These are phyloP conservation scores for Metschnikowia shivogae DNA, from an alignment of 805 yeast genomes.

Conservation along the genomic window DNA sequence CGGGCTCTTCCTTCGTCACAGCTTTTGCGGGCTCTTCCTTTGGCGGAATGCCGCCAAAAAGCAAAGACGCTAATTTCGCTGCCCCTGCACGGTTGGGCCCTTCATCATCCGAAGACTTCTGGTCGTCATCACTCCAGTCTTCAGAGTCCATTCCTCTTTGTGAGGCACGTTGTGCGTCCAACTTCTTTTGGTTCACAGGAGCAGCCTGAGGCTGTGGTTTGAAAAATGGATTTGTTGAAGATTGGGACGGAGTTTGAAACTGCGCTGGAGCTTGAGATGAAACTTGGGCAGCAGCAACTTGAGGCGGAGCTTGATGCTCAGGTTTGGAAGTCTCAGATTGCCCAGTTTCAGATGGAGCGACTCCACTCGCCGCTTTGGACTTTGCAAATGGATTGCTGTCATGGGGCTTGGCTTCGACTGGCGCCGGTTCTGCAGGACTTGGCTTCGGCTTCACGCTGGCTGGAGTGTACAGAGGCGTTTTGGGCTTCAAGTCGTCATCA, in stretches of 20 bases:
- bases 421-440: neutral
- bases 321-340: too few relatives aligned
- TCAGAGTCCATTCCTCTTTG: slow-evolving; percentile 53
- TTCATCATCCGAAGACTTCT: slow-evolving; percentile 45
- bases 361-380: slow-evolving; percentile 7
- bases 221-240: slow-evolving; percentile 54
- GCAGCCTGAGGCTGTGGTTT: slow-evolving; percentile 35
- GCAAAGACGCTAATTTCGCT: slow-evolving; percentile 50
- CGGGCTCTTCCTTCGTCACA: neutral
- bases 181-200: slow-evolving; percentile 50
- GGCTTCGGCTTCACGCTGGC: slow-evolving; percentile 2
- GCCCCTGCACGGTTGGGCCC: slow-evolving; percentile 49
- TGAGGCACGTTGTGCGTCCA: slow-evolving; percentile 67
- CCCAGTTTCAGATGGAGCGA: too few relatives aligned
- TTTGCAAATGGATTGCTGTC: slow-evolving; percentile 50
- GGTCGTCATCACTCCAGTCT: slow-evolving; percentile 47
- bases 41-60: slow-evolving; percentile 48
- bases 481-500: slow-evolving; percentile 28
- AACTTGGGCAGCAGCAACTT: too few relatives aligned
- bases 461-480: slow-evolving; percentile 16
- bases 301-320: too few relatives aligned
- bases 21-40: slow-evolving; percentile 20
- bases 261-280: too few relatives aligned
- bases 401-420: slow-evolving; percentile 2
- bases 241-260: neutral